A percentile compares a stretch with the other conserved stretches of the same genome.
Conservation (phyloP, 2,329 filamentous ascomycete species). For the Ophiostoma tasmaniense region DNA sequence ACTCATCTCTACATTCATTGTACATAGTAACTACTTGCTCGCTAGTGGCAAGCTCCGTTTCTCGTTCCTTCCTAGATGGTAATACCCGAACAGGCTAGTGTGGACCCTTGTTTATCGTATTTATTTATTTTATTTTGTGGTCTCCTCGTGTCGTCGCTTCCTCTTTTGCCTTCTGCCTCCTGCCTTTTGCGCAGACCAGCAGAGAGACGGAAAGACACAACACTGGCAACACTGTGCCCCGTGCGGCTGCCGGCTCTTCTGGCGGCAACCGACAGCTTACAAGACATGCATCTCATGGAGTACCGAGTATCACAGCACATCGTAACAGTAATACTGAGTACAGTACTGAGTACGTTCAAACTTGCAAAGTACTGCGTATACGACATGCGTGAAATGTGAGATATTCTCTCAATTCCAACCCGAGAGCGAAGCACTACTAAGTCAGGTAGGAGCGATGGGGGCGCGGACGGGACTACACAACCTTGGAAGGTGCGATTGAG, state of each 20-base stretch:
- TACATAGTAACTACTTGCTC: background rate
- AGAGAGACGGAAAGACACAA: background rate
- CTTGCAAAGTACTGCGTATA: background rate
- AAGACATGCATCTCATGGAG: background rate
- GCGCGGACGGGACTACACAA: background rate
- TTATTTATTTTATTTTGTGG: background rate
- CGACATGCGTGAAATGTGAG: background rate
- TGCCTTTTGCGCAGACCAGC: background rate
- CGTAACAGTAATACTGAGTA: background rate
- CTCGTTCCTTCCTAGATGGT: background rate
- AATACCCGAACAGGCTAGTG: background rate
- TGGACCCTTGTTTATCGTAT: background rate
- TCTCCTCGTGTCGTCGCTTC: background rate
- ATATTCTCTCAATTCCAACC: background rate
- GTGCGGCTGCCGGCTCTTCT: slow-evolving; percentile 9
- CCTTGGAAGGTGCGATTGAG: slow-evolving; percentile 6
- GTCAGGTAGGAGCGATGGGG: background rate
- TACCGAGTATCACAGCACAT: background rate
- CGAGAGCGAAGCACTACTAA: background rate
- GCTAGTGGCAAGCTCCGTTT: background rate
- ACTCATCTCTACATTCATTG: background rate
- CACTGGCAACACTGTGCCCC: background rate
- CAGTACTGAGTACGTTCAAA: no score
- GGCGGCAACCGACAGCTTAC: slow-evolving; percentile 5
- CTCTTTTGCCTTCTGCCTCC: no score